These are phyloP conservation scores for Microsporum audouinii DNA, from an alignment of 2,329 filamentous ascomycete species.

Conservation along the genomic window DNA sequence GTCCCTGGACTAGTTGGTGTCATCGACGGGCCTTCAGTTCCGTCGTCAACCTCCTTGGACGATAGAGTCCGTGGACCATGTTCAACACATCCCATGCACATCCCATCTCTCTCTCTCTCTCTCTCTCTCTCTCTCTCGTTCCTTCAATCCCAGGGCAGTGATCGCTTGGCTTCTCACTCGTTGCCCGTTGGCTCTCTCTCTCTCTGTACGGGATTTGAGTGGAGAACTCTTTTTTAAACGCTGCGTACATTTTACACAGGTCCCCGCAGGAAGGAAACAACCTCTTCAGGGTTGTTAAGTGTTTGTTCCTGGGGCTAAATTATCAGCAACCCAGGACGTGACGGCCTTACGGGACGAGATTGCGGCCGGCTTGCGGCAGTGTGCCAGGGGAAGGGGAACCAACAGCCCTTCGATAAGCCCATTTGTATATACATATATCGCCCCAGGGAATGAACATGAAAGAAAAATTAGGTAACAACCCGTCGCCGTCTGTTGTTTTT, in stretches of 20 bases:
- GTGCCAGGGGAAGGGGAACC: not conserved
- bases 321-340: not conserved
- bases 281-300: not conserved
- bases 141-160: not conserved
- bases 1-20: not conserved
- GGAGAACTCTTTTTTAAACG: not conserved
- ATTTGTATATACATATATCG: no score
- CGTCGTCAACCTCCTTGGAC: not conserved
- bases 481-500: not conserved
- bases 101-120: not conserved
- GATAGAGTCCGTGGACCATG: not conserved
- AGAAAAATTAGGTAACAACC: not conserved
- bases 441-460: no score
- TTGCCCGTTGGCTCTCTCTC: not conserved
- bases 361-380: not conserved
- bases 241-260: not conserved
- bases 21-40: not conserved
- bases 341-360: not conserved
- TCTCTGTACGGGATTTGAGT: not conserved
- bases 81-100: not conserved
- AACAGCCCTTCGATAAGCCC: not conserved
- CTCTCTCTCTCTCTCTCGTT: not conserved
- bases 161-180: not conserved
- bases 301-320: constrained; percentile 2
- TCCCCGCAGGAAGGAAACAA: not conserved